Evolutionary conservation across 2,329 filamentous ascomycete species (phyloP).

Genomic region (Colletotrichum orchidophilum): DNA sequence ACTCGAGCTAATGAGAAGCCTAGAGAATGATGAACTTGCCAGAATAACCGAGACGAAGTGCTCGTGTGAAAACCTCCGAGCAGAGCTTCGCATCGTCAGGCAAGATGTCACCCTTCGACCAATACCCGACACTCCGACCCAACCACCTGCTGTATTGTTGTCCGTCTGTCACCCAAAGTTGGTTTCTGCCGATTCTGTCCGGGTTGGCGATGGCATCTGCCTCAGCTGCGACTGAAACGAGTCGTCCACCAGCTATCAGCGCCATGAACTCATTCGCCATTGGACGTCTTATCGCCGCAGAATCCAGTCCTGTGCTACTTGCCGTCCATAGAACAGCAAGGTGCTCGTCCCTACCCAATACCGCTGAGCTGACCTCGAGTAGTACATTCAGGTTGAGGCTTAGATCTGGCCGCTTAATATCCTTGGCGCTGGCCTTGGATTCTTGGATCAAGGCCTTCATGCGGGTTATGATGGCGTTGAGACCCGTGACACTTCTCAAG

Average conservation of each 20-base stretch:
- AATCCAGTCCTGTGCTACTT: conserved; percentile 34
- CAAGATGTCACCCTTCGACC: conserved; percentile 42
- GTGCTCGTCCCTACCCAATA: conserved; percentile 51
- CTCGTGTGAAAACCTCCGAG: conserved; percentile 63
- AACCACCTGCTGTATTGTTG: conserved; percentile 77
- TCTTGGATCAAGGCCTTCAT: conserved; percentile 70
- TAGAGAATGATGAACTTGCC: conserved; percentile 56
- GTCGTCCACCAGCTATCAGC: conserved; percentile 57
- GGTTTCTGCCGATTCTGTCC: conserved; percentile 38
- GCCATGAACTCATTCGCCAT: conserved; percentile 55
- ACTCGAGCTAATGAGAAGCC: conserved; percentile 31
- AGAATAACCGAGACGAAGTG: conserved; percentile 76
- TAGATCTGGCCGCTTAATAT: conserved; percentile 51
- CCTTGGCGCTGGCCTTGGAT: conserved; percentile 49
- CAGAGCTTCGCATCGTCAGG: conserved; percentile 51
- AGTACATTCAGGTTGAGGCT: conserved; percentile 54
- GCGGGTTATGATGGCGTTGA: conserved; percentile 80
- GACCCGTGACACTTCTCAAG: conserved; percentile 77
- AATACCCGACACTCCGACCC: conserved; percentile 67
- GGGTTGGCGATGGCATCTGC: conserved; percentile 60
- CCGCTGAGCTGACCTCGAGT: conserved; percentile 53
- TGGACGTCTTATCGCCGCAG: conserved; percentile 41
- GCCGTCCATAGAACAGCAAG: conserved; percentile 50
- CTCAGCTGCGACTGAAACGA: conserved; percentile 63
- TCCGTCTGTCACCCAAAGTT: conserved; percentile 72